Percentiles rank a stretch among this genome's conserved stretches.
Conservation (phyloP, 805 yeast species). For the Lipomyces yamadae region DNA sequence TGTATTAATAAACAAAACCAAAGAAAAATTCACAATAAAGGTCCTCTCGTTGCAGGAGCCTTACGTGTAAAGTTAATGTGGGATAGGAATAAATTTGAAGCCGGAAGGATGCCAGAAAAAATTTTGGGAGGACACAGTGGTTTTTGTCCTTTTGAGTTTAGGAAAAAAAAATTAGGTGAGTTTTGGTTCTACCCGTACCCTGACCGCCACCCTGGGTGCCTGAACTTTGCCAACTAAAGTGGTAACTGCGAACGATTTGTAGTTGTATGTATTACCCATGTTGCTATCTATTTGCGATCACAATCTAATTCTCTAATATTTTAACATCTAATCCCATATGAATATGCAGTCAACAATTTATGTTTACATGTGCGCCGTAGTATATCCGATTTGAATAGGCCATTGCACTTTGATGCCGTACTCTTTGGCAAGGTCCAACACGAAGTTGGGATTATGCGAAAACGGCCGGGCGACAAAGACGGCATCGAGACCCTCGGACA, state of each 20-base stretch:
- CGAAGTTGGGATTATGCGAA: constrained; percentile 57
- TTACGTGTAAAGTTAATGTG: not conserved
- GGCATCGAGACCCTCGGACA: constrained; percentile 54
- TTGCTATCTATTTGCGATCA: not conserved
- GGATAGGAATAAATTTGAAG: not conserved
- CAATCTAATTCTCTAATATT: not conserved
- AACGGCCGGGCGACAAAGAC: constrained; percentile 55
- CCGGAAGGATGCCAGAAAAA: not conserved
- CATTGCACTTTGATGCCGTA: constrained; percentile 51
- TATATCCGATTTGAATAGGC: constrained; percentile 44
- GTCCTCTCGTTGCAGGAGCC: not conserved
- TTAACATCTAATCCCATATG: not conserved
- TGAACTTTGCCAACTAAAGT: not conserved
- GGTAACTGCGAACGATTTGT: too few relatives aligned
- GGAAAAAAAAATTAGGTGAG: not conserved
- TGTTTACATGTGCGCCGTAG: constrained; percentile 10
- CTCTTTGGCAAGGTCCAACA: constrained; percentile 57
- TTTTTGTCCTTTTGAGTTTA: not conserved
- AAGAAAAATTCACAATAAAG: not conserved
- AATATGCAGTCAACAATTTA: not conserved
- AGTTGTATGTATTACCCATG: too few relatives aligned
- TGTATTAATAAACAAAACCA: not conserved
- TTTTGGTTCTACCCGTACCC: not conserved
- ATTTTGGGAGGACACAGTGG: not conserved
- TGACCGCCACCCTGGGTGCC: constrained; percentile 1